A percentile compares a stretch with the other conserved stretches of the same genome.
phyloP scores from a whole-genome alignment of 2,329 filamentous ascomycete genomes.

The Metarhizium anisopliae region DNA sequence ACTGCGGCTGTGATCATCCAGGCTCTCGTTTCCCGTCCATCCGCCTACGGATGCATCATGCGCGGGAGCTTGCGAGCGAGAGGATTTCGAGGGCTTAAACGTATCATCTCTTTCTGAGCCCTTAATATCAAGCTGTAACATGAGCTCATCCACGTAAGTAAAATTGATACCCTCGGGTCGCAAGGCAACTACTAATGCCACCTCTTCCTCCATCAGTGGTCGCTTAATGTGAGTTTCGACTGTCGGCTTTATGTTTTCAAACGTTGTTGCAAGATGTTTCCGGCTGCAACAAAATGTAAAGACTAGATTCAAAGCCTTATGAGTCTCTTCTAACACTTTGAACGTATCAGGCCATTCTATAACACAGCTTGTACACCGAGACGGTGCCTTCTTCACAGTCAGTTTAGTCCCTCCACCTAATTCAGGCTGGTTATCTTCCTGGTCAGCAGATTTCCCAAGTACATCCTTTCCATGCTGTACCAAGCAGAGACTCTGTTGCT shows the following conservation, averaged over 20 bases:
- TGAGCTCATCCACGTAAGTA: constrained; percentile 74
- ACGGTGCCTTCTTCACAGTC: neutral
- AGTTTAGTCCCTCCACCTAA: neutral
- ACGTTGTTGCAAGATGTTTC: constrained; percentile 85
- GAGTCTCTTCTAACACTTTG: constrained; percentile 62
- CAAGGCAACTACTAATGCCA: constrained; percentile 71
- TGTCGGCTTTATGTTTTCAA: constrained; percentile 75
- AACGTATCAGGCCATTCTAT: constrained; percentile 67
- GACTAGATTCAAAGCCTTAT: constrained; percentile 81
- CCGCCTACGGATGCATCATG: constrained; percentile 50
- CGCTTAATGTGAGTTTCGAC: constrained; percentile 77
- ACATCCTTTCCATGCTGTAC: neutral
- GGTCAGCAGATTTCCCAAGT: neutral
- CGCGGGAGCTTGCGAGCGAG: constrained; percentile 39
- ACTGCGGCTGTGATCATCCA: constrained; percentile 20
- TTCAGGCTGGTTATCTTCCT: neutral
- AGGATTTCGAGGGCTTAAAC: constrained; percentile 40
- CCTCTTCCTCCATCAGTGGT: constrained; percentile 63
- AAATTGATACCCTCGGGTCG: constrained; percentile 75
- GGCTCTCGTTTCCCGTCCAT: constrained; percentile 37
- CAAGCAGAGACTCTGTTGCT: neutral
- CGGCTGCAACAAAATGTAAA: constrained; percentile 92
- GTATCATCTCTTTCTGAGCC: constrained; percentile 57
- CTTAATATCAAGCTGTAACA: constrained; percentile 71
- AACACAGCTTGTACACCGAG: constrained; percentile 3